Evolutionary conservation across 2,329 filamentous ascomycete species (phyloP), one percentile per base, ranked within the genome.

Genomic region (Xylariaceae sp.): DNA sequence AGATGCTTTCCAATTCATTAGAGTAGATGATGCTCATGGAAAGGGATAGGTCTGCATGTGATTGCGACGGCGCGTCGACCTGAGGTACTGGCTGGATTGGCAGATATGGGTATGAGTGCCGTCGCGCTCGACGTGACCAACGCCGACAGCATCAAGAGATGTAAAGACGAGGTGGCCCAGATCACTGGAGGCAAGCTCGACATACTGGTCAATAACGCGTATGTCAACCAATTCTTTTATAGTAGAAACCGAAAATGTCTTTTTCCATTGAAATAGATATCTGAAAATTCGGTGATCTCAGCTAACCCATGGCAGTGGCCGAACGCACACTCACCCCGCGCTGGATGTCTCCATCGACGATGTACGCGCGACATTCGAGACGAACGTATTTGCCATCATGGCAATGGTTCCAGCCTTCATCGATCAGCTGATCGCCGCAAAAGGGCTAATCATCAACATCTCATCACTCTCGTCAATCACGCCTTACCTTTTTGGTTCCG

Each of bases 121-220:
- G 52, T 81, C 7, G 56, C 66, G 23, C 70, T 81, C 10, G 78
- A 82, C 45, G 77, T 82, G 22, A 80, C 76, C 22, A 67, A 70
- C 17, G 56, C 64, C 16, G 67, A 70, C 20, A 80, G 75, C 52
- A 76, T 82, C 58, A 67, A 65, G 16, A 59, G 61, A 34, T 76
- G 73, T 55, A 72, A 71, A 44, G 64, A 65, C 3, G 66, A 73
- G 41, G 73, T 80, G 11, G 55, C 64, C 10, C 58, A 67, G 11
- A 61, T 80, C 37, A 79, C 75, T 2, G 69, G 69, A 7, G 77
- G 77, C 12, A 73, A 65, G 37, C 71, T 82, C 5, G 77, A 82
- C 52, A 71, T 81, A 37, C 73, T 82, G 16, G 70, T 82, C 39
- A 82, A 81, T 63, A 82, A 82, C 49, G 77, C 78, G 75, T 79